A percentile compares a stretch with the other conserved stretches of the same genome.
These are phyloP conservation scores for Coemansia sp. DNA, from an alignment of 192 early-diverging fungal genomes.

Conservation along the genomic window DNA sequence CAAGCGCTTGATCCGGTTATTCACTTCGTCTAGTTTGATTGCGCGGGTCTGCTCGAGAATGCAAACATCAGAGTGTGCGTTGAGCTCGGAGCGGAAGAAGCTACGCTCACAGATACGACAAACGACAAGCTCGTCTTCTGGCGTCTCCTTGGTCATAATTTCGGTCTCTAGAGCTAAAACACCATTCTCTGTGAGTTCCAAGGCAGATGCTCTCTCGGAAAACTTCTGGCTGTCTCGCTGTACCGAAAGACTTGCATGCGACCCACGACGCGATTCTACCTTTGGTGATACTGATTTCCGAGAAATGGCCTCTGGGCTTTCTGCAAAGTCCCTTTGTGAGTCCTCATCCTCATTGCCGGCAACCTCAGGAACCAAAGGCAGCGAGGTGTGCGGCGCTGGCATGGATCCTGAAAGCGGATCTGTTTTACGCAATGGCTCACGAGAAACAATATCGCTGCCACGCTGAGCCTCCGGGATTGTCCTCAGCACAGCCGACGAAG, in stretches of 20 bases:
- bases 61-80: conserved; percentile 79
- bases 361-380: neutral
- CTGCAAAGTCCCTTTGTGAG: neutral
- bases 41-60: conserved; percentile 70
- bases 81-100: conserved; percentile 63
- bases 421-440: neutral
- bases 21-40: conserved; percentile 63
- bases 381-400: neutral
- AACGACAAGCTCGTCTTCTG: conserved; percentile 56
- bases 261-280: neutral
- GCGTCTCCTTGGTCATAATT: neutral
- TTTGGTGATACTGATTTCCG: neutral
- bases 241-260: neutral
- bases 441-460: conserved; percentile 1
- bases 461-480: conserved; percentile 27
- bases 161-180: neutral
- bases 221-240: neutral
- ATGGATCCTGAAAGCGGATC: neutral
- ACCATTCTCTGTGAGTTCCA: neutral
- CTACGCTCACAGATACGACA: conserved; percentile 88
- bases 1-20: conserved; percentile 58
- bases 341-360: neutral
- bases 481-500: neutral
- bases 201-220: neutral
- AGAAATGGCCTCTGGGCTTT: neutral